Percentiles rank a stretch among this genome's conserved stretches.
Evolutionary conservation across 108 stramenopile species (phyloP).

Genomic region (Discostella stelligeroides): DNA sequence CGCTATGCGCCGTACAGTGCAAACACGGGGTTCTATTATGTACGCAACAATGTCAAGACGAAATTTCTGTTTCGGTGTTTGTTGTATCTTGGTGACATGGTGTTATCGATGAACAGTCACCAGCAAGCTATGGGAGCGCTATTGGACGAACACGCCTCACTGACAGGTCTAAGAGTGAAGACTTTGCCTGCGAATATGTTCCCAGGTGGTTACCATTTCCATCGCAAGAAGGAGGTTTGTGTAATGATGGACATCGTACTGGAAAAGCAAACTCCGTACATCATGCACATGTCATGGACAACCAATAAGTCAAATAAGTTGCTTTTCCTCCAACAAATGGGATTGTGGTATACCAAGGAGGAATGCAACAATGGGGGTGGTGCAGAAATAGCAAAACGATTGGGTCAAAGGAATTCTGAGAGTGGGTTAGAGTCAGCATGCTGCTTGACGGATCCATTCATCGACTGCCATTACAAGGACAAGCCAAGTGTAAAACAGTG

Average conservation of each 20-base stretch:
- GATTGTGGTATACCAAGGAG: conserved; percentile 57
- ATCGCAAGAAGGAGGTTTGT: conserved; percentile 48
- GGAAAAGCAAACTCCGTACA: conserved; percentile 44
- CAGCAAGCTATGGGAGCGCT: conserved; percentile 77
- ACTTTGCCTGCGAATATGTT: conserved; percentile 52
- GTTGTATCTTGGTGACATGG: conserved; percentile 67
- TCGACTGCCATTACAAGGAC: conserved; percentile 52
- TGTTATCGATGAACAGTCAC: conserved; percentile 65
- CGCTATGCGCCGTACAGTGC: conserved; percentile 75
- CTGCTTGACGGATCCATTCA: conserved; percentile 47
- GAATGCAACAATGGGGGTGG: conserved; percentile 44
- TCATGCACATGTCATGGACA: conserved; percentile 66
- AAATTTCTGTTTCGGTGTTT: conserved; percentile 72
- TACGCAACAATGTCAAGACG: conserved; percentile 75
- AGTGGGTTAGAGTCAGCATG: conserved; percentile 18
- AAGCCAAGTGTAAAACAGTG: conserved; percentile 51
- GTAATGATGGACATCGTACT: conserved; percentile 53
- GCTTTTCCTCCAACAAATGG: conserved; percentile 55
- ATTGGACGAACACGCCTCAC: conserved; percentile 71
- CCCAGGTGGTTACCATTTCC: conserved; percentile 56
- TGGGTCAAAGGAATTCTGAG: not conserved
- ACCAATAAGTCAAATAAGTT: conserved; percentile 62
- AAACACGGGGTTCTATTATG: conserved; percentile 88
- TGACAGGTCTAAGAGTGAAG: conserved; percentile 73
- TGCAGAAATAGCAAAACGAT: conserved; percentile 27